These are phyloP conservation scores for Senna siamea DNA, from an alignment of 306 rosid species.

Conservation along the genomic window DNA sequence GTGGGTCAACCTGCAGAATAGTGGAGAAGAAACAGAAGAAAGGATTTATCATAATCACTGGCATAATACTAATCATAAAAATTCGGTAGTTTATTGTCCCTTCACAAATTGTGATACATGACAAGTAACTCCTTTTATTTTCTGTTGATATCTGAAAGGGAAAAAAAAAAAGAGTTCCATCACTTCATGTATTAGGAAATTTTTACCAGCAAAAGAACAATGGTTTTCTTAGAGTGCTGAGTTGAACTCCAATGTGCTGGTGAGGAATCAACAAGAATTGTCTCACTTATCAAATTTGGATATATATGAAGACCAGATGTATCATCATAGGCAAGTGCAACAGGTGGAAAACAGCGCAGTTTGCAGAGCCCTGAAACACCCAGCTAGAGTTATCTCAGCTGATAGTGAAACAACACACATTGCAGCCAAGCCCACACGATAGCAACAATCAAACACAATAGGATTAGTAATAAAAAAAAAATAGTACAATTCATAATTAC, in stretches of 20 bases:
- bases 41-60: conserved; percentile 8
- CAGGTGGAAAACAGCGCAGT: conserved; percentile 96
- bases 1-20: conserved; percentile 88
- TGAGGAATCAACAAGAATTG: conserved; percentile 85
- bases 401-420: conserved; percentile 30
- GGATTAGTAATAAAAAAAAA: background rate
- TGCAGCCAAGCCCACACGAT: conserved; percentile 25
- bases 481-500: background rate
- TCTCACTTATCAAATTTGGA: conserved; percentile 73
- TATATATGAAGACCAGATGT: conserved; percentile 84
- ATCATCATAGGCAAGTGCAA: conserved; percentile 95
- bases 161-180: background rate
- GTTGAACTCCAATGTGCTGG: conserved; percentile 82
- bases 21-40: conserved; percentile 39
- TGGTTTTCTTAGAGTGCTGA: conserved; percentile 68
- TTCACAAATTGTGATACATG: conserved; percentile 32
- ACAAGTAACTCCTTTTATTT: background rate
- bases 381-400: conserved; percentile 39
- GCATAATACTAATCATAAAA: conserved; percentile 24
- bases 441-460: conserved; percentile 5
- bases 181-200: conserved; percentile 25
- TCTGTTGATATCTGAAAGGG: conserved; percentile 15
- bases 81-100: background rate
- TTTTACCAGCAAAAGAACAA: conserved; percentile 82
- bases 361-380: conserved; percentile 80